These are phyloP conservation scores for Phytopythium boreale DNA, from an alignment of 352 stramenopile genomes.

Conservation along the genomic window DNA sequence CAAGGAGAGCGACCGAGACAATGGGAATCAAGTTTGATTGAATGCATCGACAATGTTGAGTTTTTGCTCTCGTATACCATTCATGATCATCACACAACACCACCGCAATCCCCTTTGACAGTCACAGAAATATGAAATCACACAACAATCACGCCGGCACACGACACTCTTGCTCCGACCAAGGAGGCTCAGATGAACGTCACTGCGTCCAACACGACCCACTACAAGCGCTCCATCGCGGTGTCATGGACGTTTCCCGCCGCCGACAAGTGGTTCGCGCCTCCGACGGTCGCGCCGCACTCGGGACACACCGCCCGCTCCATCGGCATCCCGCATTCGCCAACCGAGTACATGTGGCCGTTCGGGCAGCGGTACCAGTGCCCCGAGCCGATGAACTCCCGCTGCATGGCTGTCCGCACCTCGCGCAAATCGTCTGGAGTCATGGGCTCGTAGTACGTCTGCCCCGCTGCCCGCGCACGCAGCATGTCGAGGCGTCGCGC, in stretches of 20 bases:
- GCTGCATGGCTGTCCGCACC: conserved; percentile 33
- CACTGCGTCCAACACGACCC: background rate
- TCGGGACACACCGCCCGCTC: conserved; percentile 56
- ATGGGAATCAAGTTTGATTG: background rate
- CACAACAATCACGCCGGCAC: background rate
- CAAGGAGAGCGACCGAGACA: background rate
- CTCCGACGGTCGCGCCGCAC: conserved; percentile 63
- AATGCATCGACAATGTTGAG: background rate
- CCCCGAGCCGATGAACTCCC: conserved; percentile 23
- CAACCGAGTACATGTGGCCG: conserved; percentile 83
- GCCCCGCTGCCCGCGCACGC: conserved; percentile 9
- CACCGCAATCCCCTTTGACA: too few relatives aligned
- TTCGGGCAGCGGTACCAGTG: conserved; percentile 81
- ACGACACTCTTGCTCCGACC: too few relatives aligned
- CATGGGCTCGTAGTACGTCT: conserved; percentile 31
- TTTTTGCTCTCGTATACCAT: background rate
- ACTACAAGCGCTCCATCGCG: conserved; percentile 17
- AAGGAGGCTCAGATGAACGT: too few relatives aligned
- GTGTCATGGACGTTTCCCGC: conserved; percentile 11
- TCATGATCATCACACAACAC: too few relatives aligned
- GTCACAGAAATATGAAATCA: background rate
- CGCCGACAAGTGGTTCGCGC: conserved; percentile 30
- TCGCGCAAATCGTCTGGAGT: conserved; percentile 21
- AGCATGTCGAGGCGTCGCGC: background rate
- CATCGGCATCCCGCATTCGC: conserved; percentile 80